Conservation (phyloP, 2,329 filamentous ascomycete species). For the Exutisphaerella laricina region DNA sequence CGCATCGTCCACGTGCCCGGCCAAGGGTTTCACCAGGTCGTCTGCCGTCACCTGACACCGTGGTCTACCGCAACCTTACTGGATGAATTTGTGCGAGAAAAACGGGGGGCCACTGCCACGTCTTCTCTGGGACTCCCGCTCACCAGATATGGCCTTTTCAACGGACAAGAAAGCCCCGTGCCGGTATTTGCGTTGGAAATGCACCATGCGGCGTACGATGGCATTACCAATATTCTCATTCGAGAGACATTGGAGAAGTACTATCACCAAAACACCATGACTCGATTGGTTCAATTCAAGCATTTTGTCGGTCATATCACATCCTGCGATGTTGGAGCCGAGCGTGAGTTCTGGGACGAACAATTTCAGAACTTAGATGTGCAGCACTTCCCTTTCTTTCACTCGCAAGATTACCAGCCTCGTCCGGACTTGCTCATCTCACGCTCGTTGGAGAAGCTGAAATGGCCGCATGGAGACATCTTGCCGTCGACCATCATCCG, state of each 20-base stretch:
- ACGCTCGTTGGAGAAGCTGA: neutral
- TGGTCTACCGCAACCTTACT: neutral
- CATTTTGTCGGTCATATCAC: neutral
- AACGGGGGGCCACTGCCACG: no score
- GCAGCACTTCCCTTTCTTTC: constrained; percentile 33
- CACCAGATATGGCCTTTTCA: neutral
- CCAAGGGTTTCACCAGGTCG: neutral
- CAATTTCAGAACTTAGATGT: constrained; percentile 28
- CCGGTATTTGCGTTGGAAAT: constrained; percentile 18
- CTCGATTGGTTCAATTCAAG: neutral
- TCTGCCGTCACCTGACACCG: neutral
- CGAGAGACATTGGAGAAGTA: neutral
- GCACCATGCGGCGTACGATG: constrained; percentile 39
- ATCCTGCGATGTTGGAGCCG: neutral
- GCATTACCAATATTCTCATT: constrained; percentile 4
- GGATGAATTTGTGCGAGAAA: neutral
- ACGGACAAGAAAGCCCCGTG: constrained; percentile 25
- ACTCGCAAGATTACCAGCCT: constrained; percentile 20
- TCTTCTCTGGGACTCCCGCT: neutral
- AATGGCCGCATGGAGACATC: constrained; percentile 1
- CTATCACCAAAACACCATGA: neutral
- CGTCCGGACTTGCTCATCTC: neutral
- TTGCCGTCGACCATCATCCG: constrained; percentile 4
- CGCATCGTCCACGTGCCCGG: constrained; percentile 14
- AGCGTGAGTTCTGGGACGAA: constrained; percentile 30